phyloP scores from a whole-genome alignment of 768 basidiomycete genomes.

The Suillus tomentosus region DNA sequence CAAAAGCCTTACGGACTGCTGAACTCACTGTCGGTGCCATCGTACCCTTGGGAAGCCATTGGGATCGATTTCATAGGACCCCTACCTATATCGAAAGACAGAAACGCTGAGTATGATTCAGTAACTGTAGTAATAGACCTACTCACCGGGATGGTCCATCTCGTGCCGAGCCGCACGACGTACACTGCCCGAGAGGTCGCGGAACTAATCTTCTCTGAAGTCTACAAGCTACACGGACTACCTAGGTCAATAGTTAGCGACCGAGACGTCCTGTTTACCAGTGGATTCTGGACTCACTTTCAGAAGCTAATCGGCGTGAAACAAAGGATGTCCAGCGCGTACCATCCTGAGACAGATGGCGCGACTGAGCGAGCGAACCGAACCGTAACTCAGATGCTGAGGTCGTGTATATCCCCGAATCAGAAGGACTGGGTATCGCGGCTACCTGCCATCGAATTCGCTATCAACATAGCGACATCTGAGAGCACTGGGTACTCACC shows the following conservation, averaged over 20 bases:
- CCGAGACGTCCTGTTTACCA: constrained; percentile 43
- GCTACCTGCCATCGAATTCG: constrained; percentile 22
- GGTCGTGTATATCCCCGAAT: neutral
- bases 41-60: constrained; percentile 36
- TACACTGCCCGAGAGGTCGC: constrained; percentile 39
- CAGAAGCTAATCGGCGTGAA: constrained; percentile 24
- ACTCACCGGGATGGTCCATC: neutral
- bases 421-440: constrained; percentile 21
- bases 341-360: constrained; percentile 38
- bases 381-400: constrained; percentile 17
- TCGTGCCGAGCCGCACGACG: neutral
- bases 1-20: constrained; percentile 31
- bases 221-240: constrained; percentile 42
- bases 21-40: constrained; percentile 26
- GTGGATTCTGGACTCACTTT: constrained; percentile 43
- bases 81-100: neutral
- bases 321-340: constrained; percentile 24
- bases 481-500: constrained; percentile 25
- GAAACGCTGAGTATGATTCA: neutral
- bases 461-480: constrained; percentile 19
- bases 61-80: constrained; percentile 24
- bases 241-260: constrained; percentile 43
- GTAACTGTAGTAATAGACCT: neutral
- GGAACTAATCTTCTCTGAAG: constrained; percentile 34
- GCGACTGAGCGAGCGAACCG: constrained; percentile 26